Evolutionary conservation across 345 rosid genomes (phyloP).

Genomic region (Heritiera littoralis): DNA sequence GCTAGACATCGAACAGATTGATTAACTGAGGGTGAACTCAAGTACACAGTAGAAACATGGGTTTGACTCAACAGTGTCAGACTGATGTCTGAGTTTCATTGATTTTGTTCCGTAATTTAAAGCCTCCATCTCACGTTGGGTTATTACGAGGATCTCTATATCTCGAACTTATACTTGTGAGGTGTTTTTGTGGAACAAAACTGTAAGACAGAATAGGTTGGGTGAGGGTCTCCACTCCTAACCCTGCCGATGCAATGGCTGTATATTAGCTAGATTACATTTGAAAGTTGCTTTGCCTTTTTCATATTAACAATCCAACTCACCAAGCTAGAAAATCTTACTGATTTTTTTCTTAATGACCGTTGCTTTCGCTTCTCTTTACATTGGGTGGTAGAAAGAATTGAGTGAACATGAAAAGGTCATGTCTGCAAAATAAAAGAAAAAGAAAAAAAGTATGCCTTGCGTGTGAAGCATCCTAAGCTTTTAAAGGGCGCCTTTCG

Average conservation of each 20-base stretch:
- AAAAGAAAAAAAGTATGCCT: constrained; percentile 24
- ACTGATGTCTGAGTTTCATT: background rate
- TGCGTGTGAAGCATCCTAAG: constrained; percentile 42
- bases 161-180: too few relatives aligned
- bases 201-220: too few relatives aligned
- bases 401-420: constrained; percentile 14
- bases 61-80: constrained; percentile 3
- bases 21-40: background rate
- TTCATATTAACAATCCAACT: background rate
- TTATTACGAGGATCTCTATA: too few relatives aligned
- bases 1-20: background rate
- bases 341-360: background rate
- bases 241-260: background rate
- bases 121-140: too few relatives aligned
- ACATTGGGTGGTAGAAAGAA: constrained; percentile 18
- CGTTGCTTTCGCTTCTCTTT: constrained; percentile 21
- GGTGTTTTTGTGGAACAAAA: too few relatives aligned
- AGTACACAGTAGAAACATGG: background rate
- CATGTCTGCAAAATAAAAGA: constrained; percentile 16
- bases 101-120: background rate
- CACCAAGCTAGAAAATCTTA: background rate
- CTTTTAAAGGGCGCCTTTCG: constrained; percentile 30
- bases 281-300: background rate
- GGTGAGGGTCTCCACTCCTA: too few relatives aligned
- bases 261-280: background rate